Evolutionary conservation across 2,329 filamentous ascomycete genomes (phyloP).

Genomic region (Parastagonospora avenae): DNA sequence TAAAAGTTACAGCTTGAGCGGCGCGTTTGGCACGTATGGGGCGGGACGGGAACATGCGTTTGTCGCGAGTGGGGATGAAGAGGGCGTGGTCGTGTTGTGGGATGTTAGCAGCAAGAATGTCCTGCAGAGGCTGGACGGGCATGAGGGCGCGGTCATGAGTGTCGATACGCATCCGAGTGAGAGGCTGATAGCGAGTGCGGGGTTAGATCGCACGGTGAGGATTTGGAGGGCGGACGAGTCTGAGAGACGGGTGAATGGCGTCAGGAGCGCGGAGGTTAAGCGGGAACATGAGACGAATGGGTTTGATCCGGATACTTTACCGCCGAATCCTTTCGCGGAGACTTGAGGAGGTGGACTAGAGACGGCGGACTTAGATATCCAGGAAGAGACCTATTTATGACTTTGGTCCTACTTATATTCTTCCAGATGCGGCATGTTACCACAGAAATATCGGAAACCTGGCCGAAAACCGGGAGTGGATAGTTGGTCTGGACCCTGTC

Average conservation of each 20-base stretch:
- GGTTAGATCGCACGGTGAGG: slow-evolving; percentile 65
- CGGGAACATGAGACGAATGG: slow-evolving; percentile 15
- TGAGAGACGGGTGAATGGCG: neutral
- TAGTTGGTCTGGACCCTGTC: too few species aligned
- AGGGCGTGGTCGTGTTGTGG: slow-evolving; percentile 85
- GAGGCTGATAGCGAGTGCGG: slow-evolving; percentile 64
- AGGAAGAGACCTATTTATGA: too few species aligned
- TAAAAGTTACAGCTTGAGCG: slow-evolving; percentile 79
- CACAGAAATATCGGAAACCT: too few species aligned
- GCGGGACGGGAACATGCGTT: slow-evolving; percentile 57
- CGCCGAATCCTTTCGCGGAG: slow-evolving; percentile 25
- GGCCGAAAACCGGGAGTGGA: too few species aligned
- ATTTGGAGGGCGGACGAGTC: slow-evolving; percentile 55
- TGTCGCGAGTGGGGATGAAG: slow-evolving; percentile 83
- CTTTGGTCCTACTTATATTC: too few species aligned
- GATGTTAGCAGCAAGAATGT: slow-evolving; percentile 85
- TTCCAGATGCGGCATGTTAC: too few species aligned
- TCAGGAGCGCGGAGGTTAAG: neutral
- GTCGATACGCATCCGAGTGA: slow-evolving; percentile 64
- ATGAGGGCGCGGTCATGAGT: slow-evolving; percentile 63
- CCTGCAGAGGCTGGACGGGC: slow-evolving; percentile 67
- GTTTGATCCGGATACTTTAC: slow-evolving; percentile 24
- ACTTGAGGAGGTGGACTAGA: neutral
- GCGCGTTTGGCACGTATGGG: slow-evolving; percentile 76
- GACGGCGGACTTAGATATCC: too few species aligned